Evolutionary conservation across 805 yeast species (phyloP), one percentile per base, ranked within the genome.

Genomic region (Suhomyces sp.): DNA sequence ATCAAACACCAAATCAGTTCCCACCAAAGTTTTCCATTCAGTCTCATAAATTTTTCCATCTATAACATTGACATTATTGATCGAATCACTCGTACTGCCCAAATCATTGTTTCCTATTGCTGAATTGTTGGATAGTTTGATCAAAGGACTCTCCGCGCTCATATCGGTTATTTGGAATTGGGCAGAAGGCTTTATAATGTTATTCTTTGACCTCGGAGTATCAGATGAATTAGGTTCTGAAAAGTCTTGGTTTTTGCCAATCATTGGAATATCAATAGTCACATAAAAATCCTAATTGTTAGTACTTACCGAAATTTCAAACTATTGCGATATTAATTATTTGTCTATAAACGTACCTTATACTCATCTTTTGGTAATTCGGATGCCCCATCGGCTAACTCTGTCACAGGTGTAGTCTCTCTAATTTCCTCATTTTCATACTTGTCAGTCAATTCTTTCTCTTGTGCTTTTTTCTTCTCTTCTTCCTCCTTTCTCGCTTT

Each of bases 11-110:
- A 73, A 59, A 47, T 74, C 97, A 0, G 96, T 87, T 0, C 98
- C 98, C 1, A 89, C 85, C 2, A 90, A 68, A 51, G 80, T 80
- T 44, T 79, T 76, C 97, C 97, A 92, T 22, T 76, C 71, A 1
- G 96, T 94, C 66, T 84, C 82, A 65, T 83, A 90, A 4, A 89
- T 68, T 38, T 79, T 73, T 17, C 77, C 78, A 54, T 75, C 78
- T 3, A 71, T 67, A 6, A 72, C 66, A 22, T 68, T 62, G 31
- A 73, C 52, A 45, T 70, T 63, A 54, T 68, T 66, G 38, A 68
- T 58, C 4, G 56, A 44, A 12, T 57, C 63, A 15, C 54, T 45
- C 10, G 54, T 63, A 9, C 47, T 50, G 17, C 62, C 65, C 4
- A 53, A 9, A 15, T 62, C 53, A 6, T 29, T 23, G 27, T 33